A percentile compares a stretch with the other conserved stretches of the same genome.
phyloP scores from a whole-genome alignment of 306 rosid genomes.

The Ormosia emarginata region DNA sequence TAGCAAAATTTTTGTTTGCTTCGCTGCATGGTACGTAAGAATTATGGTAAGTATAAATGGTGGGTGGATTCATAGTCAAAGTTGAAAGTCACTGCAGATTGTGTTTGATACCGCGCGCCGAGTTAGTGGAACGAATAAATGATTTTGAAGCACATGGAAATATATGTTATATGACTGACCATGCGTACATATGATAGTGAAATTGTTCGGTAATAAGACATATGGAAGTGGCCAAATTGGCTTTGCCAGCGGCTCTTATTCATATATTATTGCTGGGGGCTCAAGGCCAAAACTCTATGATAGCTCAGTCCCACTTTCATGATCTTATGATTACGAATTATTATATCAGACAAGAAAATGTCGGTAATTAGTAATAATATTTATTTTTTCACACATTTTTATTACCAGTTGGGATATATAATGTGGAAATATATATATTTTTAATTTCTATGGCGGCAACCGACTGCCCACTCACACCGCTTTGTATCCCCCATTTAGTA shows the following conservation, averaged over 20 bases:
- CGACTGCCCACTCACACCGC: background rate
- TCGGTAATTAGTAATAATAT: background rate
- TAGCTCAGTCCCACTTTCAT: background rate
- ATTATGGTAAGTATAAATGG: background rate
- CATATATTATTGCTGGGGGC: background rate
- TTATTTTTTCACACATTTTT: constrained; percentile 13
- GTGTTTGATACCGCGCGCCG: background rate
- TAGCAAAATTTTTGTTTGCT: no score
- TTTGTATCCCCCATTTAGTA: background rate
- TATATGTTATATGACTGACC: background rate
- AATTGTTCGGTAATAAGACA: background rate
- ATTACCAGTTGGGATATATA: background rate
- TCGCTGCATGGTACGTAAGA: no score
- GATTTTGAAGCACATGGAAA: background rate
- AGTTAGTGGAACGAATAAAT: background rate
- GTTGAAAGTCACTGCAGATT: background rate
- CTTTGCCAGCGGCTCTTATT: background rate
- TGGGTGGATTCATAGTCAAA: background rate
- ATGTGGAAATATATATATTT: background rate
- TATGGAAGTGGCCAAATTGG: background rate
- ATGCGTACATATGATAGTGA: background rate
- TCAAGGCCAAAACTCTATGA: background rate
- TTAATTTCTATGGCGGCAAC: constrained; percentile 23
- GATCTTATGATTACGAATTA: constrained; percentile 28
- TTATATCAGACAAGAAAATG: background rate